phyloP scores from a whole-genome alignment of 345 rosid species.

The Hibiscus trionum region DNA sequence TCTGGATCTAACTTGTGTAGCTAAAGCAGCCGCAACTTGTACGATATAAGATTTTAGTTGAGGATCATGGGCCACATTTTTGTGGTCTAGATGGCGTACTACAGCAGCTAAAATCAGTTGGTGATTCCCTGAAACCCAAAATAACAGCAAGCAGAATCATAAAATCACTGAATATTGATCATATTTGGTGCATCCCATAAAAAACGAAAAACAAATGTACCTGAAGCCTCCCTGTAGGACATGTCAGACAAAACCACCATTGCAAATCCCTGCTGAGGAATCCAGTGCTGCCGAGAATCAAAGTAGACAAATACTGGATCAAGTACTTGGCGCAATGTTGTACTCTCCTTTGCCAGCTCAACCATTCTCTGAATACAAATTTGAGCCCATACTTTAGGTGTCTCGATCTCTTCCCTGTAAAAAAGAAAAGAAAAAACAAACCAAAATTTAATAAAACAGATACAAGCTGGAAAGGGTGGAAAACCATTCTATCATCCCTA shows the following conservation, averaged over 20 bases:
- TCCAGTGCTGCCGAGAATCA: conserved; percentile 68
- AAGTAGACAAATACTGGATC: conserved; percentile 81
- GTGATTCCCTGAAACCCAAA: conserved; percentile 51
- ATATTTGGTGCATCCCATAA: too few species aligned
- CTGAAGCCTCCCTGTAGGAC: conserved; percentile 62
- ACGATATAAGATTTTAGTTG: conserved; percentile 57
- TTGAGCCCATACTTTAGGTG: conserved; percentile 87
- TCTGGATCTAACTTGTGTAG: conserved; percentile 65
- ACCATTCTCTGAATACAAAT: conserved; percentile 88
- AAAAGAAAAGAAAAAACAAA: not conserved
- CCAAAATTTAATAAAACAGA: not conserved
- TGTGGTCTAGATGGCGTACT: conserved; percentile 85
- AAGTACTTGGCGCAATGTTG: conserved; percentile 66
- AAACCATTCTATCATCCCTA: too few species aligned
- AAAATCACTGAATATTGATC: not conserved
- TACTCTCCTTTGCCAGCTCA: conserved; percentile 82
- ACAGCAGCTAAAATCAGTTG: conserved; percentile 71
- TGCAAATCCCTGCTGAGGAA: conserved; percentile 67
- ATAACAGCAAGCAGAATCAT: not conserved
- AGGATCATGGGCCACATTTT: conserved; percentile 73
- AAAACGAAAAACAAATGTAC: conserved; percentile 20
- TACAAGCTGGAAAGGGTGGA: conserved; percentile 3
- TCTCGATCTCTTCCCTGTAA: conserved; percentile 69
- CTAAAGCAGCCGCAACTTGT: conserved; percentile 71
- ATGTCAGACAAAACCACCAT: conserved; percentile 68